phyloP scores from a whole-genome alignment of 352 stramenopile genomes.

The Globisporangium barbulae region DNA sequence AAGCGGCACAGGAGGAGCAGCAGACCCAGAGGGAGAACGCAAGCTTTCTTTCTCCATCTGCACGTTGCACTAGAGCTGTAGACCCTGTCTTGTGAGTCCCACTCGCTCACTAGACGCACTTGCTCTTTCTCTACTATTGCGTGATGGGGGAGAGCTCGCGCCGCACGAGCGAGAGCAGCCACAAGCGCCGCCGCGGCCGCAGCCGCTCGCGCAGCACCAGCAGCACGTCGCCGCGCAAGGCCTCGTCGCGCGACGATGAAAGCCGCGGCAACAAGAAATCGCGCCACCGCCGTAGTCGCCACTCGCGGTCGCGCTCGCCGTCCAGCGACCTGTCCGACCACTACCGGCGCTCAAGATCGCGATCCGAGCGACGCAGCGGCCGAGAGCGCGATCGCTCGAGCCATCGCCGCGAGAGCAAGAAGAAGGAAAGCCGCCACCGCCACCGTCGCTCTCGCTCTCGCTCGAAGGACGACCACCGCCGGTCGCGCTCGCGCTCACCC shows the following conservation, averaged over 20 bases:
- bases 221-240: conserved; percentile 10
- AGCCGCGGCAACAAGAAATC: conserved; percentile 17
- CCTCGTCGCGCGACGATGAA: conserved; percentile 19
- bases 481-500: conserved; percentile 19
- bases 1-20: background rate
- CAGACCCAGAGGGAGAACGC: background rate
- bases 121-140: background rate
- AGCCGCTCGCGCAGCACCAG: conserved; percentile 18
- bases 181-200: conserved; percentile 31
- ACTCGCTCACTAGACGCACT: background rate
- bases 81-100: background rate
- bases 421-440: conserved; percentile 13
- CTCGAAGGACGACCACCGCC: conserved; percentile 8
- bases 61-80: background rate
- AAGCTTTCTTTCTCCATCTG: background rate
- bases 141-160: conserved; percentile 21
- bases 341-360: conserved; percentile 29
- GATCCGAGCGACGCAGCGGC: conserved; percentile 20
- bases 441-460: conserved; percentile 17
- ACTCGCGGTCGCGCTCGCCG: conserved; percentile 26
- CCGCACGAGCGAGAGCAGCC: conserved; percentile 17
- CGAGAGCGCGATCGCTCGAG: conserved; percentile 14
- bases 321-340: conserved; percentile 23
- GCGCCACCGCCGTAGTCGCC: conserved; percentile 18
- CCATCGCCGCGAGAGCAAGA: conserved; percentile 14